Evolutionary conservation across 1,284 basidiomycete genomes (phyloP), one percentile per base, ranked within the genome.

Genomic region (Irpex sp.): DNA sequence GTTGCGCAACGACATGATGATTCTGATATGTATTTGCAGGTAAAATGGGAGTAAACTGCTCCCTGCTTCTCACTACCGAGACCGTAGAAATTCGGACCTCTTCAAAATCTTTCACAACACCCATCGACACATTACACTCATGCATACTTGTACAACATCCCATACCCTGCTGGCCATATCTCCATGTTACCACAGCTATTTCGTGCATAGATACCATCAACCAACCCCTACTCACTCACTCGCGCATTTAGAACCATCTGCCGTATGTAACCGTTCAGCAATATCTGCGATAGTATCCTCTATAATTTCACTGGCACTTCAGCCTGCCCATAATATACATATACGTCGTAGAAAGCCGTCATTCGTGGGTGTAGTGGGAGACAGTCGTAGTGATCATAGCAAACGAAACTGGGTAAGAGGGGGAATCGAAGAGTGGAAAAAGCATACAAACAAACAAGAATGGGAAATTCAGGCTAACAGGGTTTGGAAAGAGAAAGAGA

Each of bases 311-410:
- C 40, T 62, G 64, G 64, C 64, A 58, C 47, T 57, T 62, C 59
- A 62, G 64, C 58, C 64, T 48, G 60, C 64, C 64, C 64, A 54
- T 65, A 65, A 59, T 65, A 65, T 65, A 65, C 64, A 65, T 62
- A 58, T 44, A 44, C 40, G 61, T 60, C 61, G 38, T 65, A 65
- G 64, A 61, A 65, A 61, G 59, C 61, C 52, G 38, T 40, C 38
- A 61, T 49, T 47, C 36, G 19, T 44, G 40, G 58, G 21, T 15
- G 19, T 44, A 17, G 11, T 34, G 34, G 26, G 57, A 58, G 57
- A 54, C 57, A 51, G 37, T 49, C 52, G 49, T 26, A 57, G 58
- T 21, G 37, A 55, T 34, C 19, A 54, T 62, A 55, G 64, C 55
- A 47, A 57, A 31, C 38, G 58, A 59, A 58, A 65, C 60, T 59